phyloP scores from a whole-genome alignment of 208 protist species.

The Trypanosoma congolense region DNA sequence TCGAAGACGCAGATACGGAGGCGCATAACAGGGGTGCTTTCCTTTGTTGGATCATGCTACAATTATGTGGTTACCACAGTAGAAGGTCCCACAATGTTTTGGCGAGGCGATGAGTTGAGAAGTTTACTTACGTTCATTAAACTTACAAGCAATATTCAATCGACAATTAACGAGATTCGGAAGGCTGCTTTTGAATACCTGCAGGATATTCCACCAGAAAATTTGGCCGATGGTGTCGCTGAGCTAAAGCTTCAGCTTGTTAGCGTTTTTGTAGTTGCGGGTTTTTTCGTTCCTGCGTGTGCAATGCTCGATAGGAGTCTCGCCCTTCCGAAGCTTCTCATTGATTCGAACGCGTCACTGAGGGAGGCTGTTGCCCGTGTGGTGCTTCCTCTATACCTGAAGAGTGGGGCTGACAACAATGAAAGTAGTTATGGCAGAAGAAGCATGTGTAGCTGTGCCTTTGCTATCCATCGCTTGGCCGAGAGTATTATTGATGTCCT shows the following conservation, averaged over 20 bases:
- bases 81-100: conserved; percentile 9
- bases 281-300: conserved; percentile 14
- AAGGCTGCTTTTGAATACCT: conserved; percentile 15
- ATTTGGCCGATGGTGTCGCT: neutral
- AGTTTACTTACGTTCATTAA: conserved; percentile 4
- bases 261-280: conserved; percentile 9
- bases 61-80: conserved; percentile 6
- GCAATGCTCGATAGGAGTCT: conserved; percentile 15
- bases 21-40: conserved; percentile 9
- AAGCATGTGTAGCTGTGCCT: conserved; percentile 3
- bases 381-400: conserved; percentile 20
- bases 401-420: conserved; percentile 1
- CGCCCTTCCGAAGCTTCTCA: conserved; percentile 16
- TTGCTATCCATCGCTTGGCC: conserved; percentile 18
- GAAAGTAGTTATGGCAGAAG: neutral
- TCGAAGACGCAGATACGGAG: conserved; percentile 8
- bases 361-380: conserved; percentile 12
- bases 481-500: conserved; percentile 20
- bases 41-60: conserved; percentile 15
- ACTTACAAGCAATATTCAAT: neutral
- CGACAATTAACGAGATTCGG: conserved; percentile 9
- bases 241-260: conserved; percentile 11
- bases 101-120: conserved; percentile 6
- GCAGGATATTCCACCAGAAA: neutral
- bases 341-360: conserved; percentile 10